Conservation (phyloP, 345 rosid genomes). For the Moricandia arvensis region DNA sequence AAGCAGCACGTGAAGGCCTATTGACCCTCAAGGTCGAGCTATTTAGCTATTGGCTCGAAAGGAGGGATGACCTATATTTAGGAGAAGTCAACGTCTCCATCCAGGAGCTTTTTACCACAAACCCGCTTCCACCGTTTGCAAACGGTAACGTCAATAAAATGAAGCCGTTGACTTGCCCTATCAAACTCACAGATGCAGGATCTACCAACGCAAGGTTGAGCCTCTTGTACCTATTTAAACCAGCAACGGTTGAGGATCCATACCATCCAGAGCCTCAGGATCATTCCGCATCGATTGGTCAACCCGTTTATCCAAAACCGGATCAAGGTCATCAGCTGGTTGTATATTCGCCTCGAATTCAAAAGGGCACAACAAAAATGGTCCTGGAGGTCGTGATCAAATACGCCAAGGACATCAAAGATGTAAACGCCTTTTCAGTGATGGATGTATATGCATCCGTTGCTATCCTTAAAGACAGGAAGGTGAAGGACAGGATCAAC, state of each 20-base stretch:
- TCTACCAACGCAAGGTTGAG: conserved; percentile 44
- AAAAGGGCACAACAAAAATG: background rate
- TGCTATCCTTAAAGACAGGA: conserved; percentile 48
- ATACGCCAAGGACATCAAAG: conserved; percentile 57
- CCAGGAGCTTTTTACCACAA: conserved; percentile 53
- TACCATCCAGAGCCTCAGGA: conserved; percentile 7
- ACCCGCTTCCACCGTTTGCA: conserved; percentile 25
- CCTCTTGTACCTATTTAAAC: conserved; percentile 57
- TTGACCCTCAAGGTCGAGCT: conserved; percentile 49
- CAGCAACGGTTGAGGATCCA: background rate
- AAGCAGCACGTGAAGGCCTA: conserved; percentile 32
- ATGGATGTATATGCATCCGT: conserved; percentile 75
- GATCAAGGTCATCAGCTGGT: conserved; percentile 7
- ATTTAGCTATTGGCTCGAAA: conserved; percentile 55
- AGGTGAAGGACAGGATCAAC: conserved; percentile 39
- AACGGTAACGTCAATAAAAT: conserved; percentile 31
- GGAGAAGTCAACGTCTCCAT: conserved; percentile 73
- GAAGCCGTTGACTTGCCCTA: conserved; percentile 45
- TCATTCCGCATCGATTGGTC: conserved; percentile 8
- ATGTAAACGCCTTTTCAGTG: conserved; percentile 56
- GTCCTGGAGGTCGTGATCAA: conserved; percentile 32
- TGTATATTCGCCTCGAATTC: background rate
- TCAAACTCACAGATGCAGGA: conserved; percentile 44
- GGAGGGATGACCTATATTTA: conserved; percentile 49
- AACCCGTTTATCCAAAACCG: conserved; percentile 12